A percentile compares a stretch with the other conserved stretches of the same genome.
Conservation (phyloP, 2,329 filamentous ascomycete species). For the Scedosporium apiospermum region DNA sequence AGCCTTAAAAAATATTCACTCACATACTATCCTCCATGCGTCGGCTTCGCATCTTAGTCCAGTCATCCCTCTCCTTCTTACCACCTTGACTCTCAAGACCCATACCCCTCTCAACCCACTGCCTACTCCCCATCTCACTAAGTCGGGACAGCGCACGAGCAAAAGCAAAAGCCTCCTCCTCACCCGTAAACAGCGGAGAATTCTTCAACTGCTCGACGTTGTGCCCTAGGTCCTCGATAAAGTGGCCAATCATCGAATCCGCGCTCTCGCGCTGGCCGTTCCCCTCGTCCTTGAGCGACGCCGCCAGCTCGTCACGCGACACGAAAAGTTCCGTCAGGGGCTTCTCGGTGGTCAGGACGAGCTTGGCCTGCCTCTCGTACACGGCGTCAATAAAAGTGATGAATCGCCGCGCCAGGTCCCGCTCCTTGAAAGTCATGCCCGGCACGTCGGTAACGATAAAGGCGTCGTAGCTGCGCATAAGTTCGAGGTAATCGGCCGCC, state of each 20-base stretch:
- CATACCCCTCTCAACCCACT: constrained; percentile 86
- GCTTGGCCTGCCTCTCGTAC: constrained; percentile 86
- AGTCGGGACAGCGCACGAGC: constrained; percentile 76
- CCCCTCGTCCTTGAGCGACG: constrained; percentile 35
- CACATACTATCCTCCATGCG: constrained; percentile 62
- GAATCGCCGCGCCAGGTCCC: constrained; percentile 83
- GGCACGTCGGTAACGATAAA: constrained; percentile 90
- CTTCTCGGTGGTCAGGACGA: constrained; percentile 84
- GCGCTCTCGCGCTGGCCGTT: constrained; percentile 13
- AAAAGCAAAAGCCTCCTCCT: constrained; percentile 96
- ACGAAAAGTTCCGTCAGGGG: constrained; percentile 82
- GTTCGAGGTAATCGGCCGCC: constrained; percentile 89
- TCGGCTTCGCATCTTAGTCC: constrained; percentile 54
- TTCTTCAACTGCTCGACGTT: constrained; percentile 79
- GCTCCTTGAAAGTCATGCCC: constrained; percentile 76
- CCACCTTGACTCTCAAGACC: constrained; percentile 56
- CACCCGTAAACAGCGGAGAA: constrained; percentile 80
- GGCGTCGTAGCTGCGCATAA: constrained; percentile 81
- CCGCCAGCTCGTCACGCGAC: constrained; percentile 58
- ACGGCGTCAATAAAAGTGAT: constrained; percentile 97
- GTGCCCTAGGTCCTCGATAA: constrained; percentile 82
- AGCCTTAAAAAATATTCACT: constrained; percentile 9
- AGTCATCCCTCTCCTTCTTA: constrained; percentile 54
- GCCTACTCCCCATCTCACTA: constrained; percentile 84
- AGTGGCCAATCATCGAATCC: constrained; percentile 59